Evolutionary conservation across 2,329 filamentous ascomycete genomes (phyloP), one percentile per base, ranked within the genome.

Genomic region (Beauveria sp.): DNA sequence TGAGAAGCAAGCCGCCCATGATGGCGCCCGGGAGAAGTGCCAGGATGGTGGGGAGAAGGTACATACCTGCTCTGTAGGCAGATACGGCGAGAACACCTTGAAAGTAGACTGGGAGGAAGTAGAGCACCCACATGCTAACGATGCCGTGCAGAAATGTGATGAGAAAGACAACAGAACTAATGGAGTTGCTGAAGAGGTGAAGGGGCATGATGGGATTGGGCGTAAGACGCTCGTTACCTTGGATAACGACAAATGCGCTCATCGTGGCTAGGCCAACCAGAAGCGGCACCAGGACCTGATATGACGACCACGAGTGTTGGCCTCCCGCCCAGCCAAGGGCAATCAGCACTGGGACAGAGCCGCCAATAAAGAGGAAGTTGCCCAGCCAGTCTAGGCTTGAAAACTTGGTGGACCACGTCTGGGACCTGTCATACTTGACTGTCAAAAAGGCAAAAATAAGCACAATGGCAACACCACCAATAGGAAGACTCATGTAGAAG

Each of bases 321-420:
- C 75, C 74, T 3, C 82, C 80, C 3, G 75, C 81, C 81, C 81
- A 84, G 0, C 79, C 77, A 10, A 83, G 73, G 4, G 74, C 80
- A 3, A 84, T 70, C 40, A 83, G 76, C 18, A 84, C 63, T 6
- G 76, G 66, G 0, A 72, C 67, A 10, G 72, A 68, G 0, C 72
- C 70, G 0, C 65, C 69, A 2, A 75, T 72, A 34, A 80, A 69
- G 0, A 80, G 59, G 16, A 64, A 53, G 22, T 75, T 78, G 2
- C 79, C 79, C 0, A 71, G 51, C 48, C 67, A 76, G 63, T 84
- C 80, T 51, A 78, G 67, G 1, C 63, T 64, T 10, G 20, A 58
- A 8, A 71, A 59, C 22, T 63, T 65, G 14, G 59, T 50, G 14
- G 61, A 41, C 2, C 67, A 30, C 9, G 63, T 63, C 3, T 55